A percentile compares a stretch with the other conserved stretches of the same genome.
Evolutionary conservation across 352 stramenopile genomes (phyloP).

Genomic region (Phytophthora sansomeana): DNA sequence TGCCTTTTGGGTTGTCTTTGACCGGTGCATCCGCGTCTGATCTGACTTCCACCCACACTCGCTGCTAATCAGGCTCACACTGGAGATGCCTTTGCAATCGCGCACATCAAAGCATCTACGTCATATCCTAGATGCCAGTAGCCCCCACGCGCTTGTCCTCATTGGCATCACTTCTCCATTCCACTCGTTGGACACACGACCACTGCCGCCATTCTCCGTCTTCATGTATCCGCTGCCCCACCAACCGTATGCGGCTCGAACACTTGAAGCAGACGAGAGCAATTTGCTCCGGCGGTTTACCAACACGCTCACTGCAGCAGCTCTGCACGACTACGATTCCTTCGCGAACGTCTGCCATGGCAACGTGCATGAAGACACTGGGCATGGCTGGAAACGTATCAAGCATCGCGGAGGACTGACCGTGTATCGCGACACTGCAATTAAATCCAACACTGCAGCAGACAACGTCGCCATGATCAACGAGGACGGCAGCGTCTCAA

Average conservation of each 20-base stretch:
- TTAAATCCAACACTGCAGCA: background rate
- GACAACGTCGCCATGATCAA: slow-evolving; percentile 6
- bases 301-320: slow-evolving; percentile 34
- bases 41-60: background rate
- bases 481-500: slow-evolving; percentile 13
- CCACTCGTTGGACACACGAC: background rate
- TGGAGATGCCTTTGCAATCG: background rate
- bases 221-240: slow-evolving; percentile 34
- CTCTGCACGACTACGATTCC: slow-evolving; percentile 45
- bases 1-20: background rate
- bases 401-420: slow-evolving; percentile 42
- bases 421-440: slow-evolving; percentile 42
- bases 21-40: background rate
- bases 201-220: background rate
- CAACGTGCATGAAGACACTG: slow-evolving; percentile 28
- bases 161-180: slow-evolving; percentile 25
- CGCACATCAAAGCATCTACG: slow-evolving; percentile 15
- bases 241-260: slow-evolving; percentile 42
- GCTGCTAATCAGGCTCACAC: background rate
- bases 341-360: slow-evolving; percentile 37
- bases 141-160: background rate
- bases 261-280: slow-evolving; percentile 40
- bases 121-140: background rate
- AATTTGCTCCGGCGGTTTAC: slow-evolving; percentile 42
- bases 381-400: slow-evolving; percentile 47